A percentile compares a stretch with the other conserved stretches of the same genome.
Evolutionary conservation across 768 basidiomycete genomes (phyloP).

Genomic region (Lactifluus echinatus): DNA sequence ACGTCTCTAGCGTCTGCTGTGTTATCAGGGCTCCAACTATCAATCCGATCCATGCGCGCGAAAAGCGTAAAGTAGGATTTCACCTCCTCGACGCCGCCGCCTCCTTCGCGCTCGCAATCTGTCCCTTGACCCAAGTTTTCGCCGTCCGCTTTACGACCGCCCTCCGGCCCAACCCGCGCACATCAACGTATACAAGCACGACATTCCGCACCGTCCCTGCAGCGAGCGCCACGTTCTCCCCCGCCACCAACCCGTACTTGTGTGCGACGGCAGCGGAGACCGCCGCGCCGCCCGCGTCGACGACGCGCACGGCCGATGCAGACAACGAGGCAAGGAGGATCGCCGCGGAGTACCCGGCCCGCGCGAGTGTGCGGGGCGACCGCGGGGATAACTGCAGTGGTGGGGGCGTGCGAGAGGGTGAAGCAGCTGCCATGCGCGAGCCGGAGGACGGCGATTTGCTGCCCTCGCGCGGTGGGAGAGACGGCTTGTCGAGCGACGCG

Average conservation of each 20-base stretch:
- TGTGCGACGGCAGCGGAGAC: constrained; percentile 18
- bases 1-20: no score
- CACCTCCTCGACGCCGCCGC: neutral
- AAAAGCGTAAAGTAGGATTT: no score
- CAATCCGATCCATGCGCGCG: no score
- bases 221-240: constrained; percentile 12
- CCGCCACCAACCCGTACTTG: constrained; percentile 15
- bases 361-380: neutral
- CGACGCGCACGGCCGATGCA: constrained; percentile 4
- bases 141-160: constrained; percentile 14
- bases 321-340: constrained; percentile 14
- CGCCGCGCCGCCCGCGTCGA: constrained; percentile 13
- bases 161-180: constrained; percentile 11
- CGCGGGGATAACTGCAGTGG: neutral
- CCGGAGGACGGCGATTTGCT: neutral
- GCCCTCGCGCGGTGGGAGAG: constrained; percentile 12
- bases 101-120: neutral
- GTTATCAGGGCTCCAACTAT: no score
- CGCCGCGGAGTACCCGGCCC: constrained; percentile 13
- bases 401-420: neutral
- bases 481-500: constrained; percentile 2
- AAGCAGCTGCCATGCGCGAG: no score
- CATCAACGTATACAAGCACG: constrained; percentile 19
- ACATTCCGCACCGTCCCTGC: constrained; percentile 15
- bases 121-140: constrained; percentile 10